Evolutionary conservation across 345 rosid species (phyloP), one percentile per base, ranked within the genome.

Genomic region (Hevea brasiliensis): DNA sequence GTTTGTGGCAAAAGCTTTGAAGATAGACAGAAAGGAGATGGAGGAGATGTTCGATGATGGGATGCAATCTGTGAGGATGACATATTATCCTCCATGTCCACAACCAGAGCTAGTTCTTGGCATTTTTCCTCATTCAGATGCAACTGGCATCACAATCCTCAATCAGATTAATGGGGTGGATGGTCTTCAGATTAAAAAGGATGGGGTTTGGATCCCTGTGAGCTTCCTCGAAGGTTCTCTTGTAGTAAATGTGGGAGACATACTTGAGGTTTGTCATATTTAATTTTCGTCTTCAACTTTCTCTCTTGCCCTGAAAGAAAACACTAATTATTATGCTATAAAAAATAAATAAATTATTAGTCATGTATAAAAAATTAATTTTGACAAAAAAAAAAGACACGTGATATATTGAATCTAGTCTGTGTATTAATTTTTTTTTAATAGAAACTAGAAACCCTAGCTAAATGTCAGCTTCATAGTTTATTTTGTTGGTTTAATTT

Each of bases 11-110:
- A 63, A 48, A 11, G 68, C 68, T 61, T 70, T 84, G 15, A 73
- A 72, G 29, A 68, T 82, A 1, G 71, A 78, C 3, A 0, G 44
- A 48, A 57, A 61, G 53, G 76, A 81, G 60, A 72, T 81, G 56
- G 73, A 73, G 67, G 81, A 81, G 45, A 26, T 71, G 61, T 83
- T 85, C 65, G 84, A 69, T 1, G 78, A 85, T 26, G 89, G 83
- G 66, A 44, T 77, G 20, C 85, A 79, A 58, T 62, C 81, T 0
- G 24, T 79, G 48, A 81, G 85, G 67, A 70, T 79, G 81, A 75
- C 77, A 35, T 67, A 67, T 59, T 77, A 77, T 72, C 81, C 81
- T 4, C 76, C 76, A 51, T 77, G 76, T 8, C 76, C 73, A 11
- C 67, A 54, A 67, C 73, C 81, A 12, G 76, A 72, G 20, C 40